These are phyloP conservation scores for Collybia sordida DNA, from an alignment of 768 basidiomycete species.

Conservation along the genomic window DNA sequence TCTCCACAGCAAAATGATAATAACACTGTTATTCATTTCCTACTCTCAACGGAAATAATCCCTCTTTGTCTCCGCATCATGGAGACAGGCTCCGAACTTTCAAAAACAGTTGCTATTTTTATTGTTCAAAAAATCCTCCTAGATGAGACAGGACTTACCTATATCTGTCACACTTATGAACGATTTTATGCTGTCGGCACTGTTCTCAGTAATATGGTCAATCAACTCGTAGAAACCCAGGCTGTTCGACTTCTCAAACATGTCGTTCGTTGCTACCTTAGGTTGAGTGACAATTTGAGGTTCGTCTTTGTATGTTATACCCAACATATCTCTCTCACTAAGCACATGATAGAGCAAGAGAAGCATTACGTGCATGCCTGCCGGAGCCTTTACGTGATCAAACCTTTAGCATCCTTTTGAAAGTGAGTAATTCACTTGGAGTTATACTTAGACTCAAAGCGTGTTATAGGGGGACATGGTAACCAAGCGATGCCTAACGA, in stretches of 20 bases:
- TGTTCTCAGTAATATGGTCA: slow-evolving; percentile 98
- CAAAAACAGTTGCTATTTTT: slow-evolving; percentile 99
- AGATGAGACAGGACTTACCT: slow-evolving; percentile 96
- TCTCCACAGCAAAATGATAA: slow-evolving; percentile 92
- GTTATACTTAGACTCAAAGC: slow-evolving; percentile 10
- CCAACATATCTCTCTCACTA: not conserved
- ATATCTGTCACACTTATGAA: slow-evolving; percentile 99
- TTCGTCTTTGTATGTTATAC: slow-evolving; percentile 32
- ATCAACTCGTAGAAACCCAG: slow-evolving; percentile 95
- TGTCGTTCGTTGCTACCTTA: slow-evolving; percentile 95
- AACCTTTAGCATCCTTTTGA: slow-evolving; percentile 88
- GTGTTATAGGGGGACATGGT: slow-evolving; percentile 87
- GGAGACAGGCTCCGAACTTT: slow-evolving; percentile 98
- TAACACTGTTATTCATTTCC: slow-evolving; percentile 97
- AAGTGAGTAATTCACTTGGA: slow-evolving; percentile 48
- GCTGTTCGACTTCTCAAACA: slow-evolving; percentile 96
- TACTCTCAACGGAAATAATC: slow-evolving; percentile 98
- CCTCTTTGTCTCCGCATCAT: slow-evolving; percentile 98
- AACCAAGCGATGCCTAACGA: slow-evolving; percentile 91
- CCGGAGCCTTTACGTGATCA: slow-evolving; percentile 94
- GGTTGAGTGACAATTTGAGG: slow-evolving; percentile 95
- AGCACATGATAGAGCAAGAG: slow-evolving; percentile 69
- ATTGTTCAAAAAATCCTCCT: slow-evolving; percentile 98
- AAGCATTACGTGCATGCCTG: slow-evolving; percentile 92
- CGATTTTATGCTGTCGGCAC: slow-evolving; percentile 99